These are phyloP conservation scores for Podospora fimiseda DNA, from an alignment of 495 filamentous ascomycete species.

Conservation along the genomic window DNA sequence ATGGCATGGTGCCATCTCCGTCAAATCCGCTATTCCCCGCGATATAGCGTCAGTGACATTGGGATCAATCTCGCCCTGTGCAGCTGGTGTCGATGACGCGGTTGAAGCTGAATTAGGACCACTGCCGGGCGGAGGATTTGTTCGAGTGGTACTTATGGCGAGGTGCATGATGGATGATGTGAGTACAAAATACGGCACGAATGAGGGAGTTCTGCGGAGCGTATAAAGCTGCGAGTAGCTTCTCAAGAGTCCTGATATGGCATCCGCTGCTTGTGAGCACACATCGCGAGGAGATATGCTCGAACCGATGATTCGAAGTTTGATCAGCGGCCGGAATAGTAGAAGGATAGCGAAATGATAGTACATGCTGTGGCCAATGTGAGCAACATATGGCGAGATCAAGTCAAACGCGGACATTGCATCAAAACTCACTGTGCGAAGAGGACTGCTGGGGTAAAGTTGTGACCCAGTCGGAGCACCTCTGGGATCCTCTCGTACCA, in stretches of 20 bases:
- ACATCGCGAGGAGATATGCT: constrained; percentile 56
- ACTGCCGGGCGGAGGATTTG: constrained; percentile 4
- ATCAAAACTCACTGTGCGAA: constrained; percentile 54
- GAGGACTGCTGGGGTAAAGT: constrained; percentile 54
- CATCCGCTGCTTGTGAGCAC: constrained; percentile 55
- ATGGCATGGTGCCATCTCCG: constrained; percentile 53
- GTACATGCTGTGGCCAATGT: constrained; percentile 46
- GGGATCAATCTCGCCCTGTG: constrained; percentile 21
- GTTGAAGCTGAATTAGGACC: constrained; percentile 7
- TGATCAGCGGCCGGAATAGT: constrained; percentile 61
- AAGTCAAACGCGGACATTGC: constrained; percentile 9
- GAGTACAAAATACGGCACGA: constrained; percentile 55
- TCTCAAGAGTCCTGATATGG: constrained; percentile 50
- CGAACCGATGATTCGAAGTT: constrained; percentile 51
- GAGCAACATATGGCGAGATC: background rate
- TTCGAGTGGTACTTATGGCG: constrained; percentile 34
- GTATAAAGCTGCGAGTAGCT: constrained; percentile 56
- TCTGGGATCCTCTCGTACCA: constrained; percentile 59
- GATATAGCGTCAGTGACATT: constrained; percentile 34
- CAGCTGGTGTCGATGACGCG: constrained; percentile 11
- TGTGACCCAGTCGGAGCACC: constrained; percentile 49
- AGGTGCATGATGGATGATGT: constrained; percentile 55
- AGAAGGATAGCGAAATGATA: constrained; percentile 58
- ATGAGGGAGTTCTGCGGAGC: constrained; percentile 49
- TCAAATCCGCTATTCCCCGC: constrained; percentile 45